These are phyloP conservation scores for Mycena rebaudengoi DNA, from an alignment of 768 basidiomycete species.

Conservation along the genomic window DNA sequence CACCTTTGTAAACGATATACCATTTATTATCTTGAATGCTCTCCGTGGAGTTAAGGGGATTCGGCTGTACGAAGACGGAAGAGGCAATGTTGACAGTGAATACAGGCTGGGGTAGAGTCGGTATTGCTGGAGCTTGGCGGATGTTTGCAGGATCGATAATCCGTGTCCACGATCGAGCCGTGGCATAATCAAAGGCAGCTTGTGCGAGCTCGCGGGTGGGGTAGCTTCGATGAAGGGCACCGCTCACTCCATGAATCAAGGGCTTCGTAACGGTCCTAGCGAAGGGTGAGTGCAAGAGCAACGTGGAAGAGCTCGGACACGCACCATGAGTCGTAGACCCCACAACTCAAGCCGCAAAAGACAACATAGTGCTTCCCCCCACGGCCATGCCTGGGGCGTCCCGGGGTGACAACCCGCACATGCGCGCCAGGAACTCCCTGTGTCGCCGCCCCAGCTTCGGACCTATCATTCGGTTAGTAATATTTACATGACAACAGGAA, in stretches of 20 bases:
- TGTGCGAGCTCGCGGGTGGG: not conserved
- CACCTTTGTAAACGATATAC: constrained; percentile 1
- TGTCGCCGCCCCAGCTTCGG: too few species aligned
- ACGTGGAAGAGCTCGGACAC: not conserved
- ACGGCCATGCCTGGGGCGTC: too few species aligned
- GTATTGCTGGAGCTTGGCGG: not conserved
- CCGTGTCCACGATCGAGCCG: not conserved
- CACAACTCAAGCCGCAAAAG: not conserved
- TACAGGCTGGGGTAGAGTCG: not conserved
- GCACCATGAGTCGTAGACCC: constrained; percentile 1
- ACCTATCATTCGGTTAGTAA: too few species aligned
- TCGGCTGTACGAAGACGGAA: not conserved
- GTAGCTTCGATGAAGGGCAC: constrained; percentile 1
- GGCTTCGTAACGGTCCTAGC: not conserved
- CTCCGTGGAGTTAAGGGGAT: too few species aligned
- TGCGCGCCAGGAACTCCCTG: too few species aligned
- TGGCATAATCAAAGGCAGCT: not conserved
- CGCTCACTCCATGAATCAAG: not conserved
- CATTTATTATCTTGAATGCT: not conserved
- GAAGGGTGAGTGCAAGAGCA: not conserved
- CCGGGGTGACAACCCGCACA: too few species aligned
- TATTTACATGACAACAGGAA: too few species aligned
- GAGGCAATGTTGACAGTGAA: not conserved
- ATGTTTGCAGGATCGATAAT: not conserved
- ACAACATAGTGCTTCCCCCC: too few species aligned